phyloP scores from a whole-genome alignment of 202 grass and related monocot species.

The Panicum virgatum region DNA sequence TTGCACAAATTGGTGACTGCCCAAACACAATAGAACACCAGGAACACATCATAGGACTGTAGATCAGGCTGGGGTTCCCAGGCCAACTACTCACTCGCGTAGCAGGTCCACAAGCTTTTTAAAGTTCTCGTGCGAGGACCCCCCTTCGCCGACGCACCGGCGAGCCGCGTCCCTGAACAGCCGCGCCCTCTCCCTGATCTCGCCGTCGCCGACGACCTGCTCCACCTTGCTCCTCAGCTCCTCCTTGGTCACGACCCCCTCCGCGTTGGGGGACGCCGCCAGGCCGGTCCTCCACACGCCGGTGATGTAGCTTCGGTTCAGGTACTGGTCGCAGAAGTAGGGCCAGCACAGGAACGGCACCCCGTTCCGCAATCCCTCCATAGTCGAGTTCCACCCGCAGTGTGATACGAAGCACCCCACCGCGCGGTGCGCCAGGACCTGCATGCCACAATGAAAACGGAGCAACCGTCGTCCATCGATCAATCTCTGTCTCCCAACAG shows the following conservation, averaged over 20 bases:
- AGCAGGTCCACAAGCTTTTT: constrained; percentile 39
- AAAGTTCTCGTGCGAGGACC: constrained; percentile 42
- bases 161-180: constrained; percentile 34
- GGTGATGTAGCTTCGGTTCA: constrained; percentile 45
- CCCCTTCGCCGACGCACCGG: constrained; percentile 16
- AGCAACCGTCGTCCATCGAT: background rate
- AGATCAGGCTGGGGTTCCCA: background rate
- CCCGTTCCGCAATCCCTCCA: constrained; percentile 48
- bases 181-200: constrained; percentile 35
- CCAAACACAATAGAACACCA: too few species aligned
- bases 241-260: constrained; percentile 35
- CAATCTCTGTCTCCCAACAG: background rate
- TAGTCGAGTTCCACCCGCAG: constrained; percentile 64
- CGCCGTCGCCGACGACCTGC: constrained; percentile 28
- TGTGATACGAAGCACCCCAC: constrained; percentile 65
- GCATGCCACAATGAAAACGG: background rate
- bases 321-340: constrained; percentile 47
- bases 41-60: too few species aligned
- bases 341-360: constrained; percentile 67
- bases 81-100: constrained; percentile 7
- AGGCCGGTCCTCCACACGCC: constrained; percentile 54
- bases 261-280: constrained; percentile 33
- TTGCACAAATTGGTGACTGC: too few species aligned
- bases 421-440: constrained; percentile 49
- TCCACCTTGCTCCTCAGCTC: constrained; percentile 33